Percentiles rank a stretch among this genome's conserved stretches.
Conservation (phyloP, 345 rosid genomes). For the Murraya koenigii region DNA sequence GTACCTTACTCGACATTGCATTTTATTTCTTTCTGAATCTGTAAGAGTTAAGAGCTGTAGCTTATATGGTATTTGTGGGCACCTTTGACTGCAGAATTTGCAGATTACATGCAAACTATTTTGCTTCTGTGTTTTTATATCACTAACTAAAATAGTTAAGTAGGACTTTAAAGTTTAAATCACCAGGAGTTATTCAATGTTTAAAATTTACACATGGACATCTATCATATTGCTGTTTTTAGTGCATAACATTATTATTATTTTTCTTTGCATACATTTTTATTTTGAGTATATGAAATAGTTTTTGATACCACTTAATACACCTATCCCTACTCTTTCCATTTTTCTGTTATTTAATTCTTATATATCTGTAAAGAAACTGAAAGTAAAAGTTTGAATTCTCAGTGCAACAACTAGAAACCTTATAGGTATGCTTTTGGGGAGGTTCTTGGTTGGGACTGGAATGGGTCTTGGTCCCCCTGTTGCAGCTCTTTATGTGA, state of each 20-base stretch:
- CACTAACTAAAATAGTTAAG: background rate
- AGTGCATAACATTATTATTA: background rate
- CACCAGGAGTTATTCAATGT: background rate
- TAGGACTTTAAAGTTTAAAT: background rate
- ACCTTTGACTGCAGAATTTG: background rate
- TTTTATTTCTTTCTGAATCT: conserved; percentile 1
- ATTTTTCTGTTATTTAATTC: background rate
- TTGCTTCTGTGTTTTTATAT: background rate
- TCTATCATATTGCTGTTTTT: background rate
- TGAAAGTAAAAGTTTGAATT: conserved; percentile 17
- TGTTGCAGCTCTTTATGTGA: conserved; percentile 87
- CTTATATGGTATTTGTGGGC: too few relatives aligned
- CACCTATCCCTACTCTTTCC: background rate
- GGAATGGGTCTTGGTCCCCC: conserved; percentile 98
- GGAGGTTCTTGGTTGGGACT: conserved; percentile 86
- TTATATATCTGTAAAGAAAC: background rate
- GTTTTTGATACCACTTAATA: background rate
- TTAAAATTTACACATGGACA: background rate
- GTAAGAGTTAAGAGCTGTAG: background rate
- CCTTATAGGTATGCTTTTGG: conserved; percentile 74
- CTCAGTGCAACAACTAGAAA: conserved; percentile 69
- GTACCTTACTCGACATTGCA: background rate
- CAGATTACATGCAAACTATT: background rate
- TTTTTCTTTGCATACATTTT: background rate
- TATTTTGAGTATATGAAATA: background rate